These are phyloP conservation scores for Solanum sitiens DNA, from an alignment of 257 asterid genomes.

Conservation along the genomic window DNA sequence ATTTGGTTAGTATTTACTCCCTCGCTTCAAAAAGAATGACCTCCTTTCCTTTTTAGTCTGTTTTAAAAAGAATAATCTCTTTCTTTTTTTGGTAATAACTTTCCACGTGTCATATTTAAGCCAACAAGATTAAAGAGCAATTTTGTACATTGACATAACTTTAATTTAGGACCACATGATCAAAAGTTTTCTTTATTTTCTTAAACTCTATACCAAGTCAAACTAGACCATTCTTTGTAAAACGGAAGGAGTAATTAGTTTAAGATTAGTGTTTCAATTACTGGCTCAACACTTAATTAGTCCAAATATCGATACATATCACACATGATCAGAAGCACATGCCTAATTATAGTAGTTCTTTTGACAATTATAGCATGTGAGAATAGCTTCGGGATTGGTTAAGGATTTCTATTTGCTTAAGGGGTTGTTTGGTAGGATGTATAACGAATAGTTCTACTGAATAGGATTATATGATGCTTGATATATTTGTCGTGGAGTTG, in stretches of 20 bases:
- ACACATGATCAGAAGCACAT: not conserved
- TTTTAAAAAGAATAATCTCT: no score
- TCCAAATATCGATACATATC: not conserved
- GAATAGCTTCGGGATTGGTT: not conserved
- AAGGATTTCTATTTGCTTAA: not conserved
- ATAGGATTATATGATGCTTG: constrained; percentile 54
- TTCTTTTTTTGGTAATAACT: no score
- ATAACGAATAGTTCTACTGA: not conserved
- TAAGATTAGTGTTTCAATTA: not conserved
- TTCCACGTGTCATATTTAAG: no score
- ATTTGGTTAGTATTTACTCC: not conserved
- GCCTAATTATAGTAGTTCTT: not conserved
- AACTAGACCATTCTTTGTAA: no score
- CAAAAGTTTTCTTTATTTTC: no score
- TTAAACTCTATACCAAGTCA: no score
- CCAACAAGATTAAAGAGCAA: no score
- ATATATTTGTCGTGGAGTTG: constrained; percentile 57
- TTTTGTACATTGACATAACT: no score
- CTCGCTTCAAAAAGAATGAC: no score
- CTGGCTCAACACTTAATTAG: not conserved
- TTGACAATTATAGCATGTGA: not conserved
- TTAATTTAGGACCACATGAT: no score
- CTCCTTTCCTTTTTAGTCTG: no score
- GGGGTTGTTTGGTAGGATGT: not conserved
- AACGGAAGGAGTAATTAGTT: not conserved